Evolutionary conservation across 2,329 filamentous ascomycete species (phyloP), one percentile per base, ranked within the genome.

Genomic region (Cytospora paraplurivora): DNA sequence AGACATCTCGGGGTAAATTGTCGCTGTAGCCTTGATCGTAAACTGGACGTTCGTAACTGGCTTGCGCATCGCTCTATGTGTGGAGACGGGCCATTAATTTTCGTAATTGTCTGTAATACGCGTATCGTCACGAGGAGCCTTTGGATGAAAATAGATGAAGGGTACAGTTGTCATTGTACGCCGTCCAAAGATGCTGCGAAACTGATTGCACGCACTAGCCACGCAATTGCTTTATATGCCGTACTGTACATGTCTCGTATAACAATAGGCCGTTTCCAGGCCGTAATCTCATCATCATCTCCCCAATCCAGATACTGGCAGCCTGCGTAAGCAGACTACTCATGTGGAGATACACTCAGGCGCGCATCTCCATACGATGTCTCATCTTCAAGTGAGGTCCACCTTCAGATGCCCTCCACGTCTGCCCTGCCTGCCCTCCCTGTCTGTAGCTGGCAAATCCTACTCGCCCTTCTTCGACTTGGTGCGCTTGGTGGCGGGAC

Each of bases 401-500:
- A 56, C n/a, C 11, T 35, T 21, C n/a, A 35, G 19, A 17, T 51
- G 47, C 21, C 49, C 21, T 35, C 52, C 50, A n/a, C 38, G 34
- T 17, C 35, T 51, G 53, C 21, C 54, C 17, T 51, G 49, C 8
- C n/a, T 34, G 53, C 21, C 54, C 17, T 51, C 49, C 8, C n/a
- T 34, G 41, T 7, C 47, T 41, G 35, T 34, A n/a, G 32, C 27
- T 37, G 47, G 6, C 52, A 38, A 38, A 27, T 21, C 41, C 67
- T 75, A 75, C 70, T 76, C 73, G 53, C 44, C 62, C 58, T 65
- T 66, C 75, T 77, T 78, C 66, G 73, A 69, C 85, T 88, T 88
- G 76, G 85, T 83, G 68, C 86, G 84, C 76, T 85, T 85, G 63
- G 86, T 90, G 70, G 90, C 83, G 44, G 94, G 93, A 71, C 91